These are phyloP conservation scores for Tetrapisispora fleetii DNA, from an alignment of 805 yeast genomes.

Conservation along the genomic window DNA sequence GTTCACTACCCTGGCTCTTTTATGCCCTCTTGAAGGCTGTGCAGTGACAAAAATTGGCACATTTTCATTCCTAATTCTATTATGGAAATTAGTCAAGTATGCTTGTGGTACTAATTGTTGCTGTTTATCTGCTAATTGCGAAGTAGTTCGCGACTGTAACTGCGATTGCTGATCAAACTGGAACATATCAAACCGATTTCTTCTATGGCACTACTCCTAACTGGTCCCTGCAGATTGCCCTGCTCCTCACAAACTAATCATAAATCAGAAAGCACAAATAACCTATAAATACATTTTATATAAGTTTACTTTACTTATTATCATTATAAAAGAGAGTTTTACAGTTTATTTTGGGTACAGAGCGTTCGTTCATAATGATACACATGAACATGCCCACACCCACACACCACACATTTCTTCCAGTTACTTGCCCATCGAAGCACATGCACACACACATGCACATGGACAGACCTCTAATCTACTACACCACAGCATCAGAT, in stretches of 20 bases:
- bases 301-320: too few relatives aligned
- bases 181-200: neutral
- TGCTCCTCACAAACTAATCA: too few relatives aligned
- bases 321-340: too few relatives aligned
- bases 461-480: too few relatives aligned
- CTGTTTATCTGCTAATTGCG: constrained; percentile 8
- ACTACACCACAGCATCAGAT: too few relatives aligned
- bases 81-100: constrained; percentile 59
- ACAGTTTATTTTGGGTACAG: neutral
- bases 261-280: too few relatives aligned
- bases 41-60: constrained; percentile 67
- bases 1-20: constrained; percentile 64
- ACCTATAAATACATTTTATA: too few relatives aligned
- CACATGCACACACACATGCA: too few relatives aligned
- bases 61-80: constrained; percentile 62
- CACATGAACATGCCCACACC: neutral
- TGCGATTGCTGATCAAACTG: neutral
- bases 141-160: neutral
- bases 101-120: constrained; percentile 55
- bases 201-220: too few relatives aligned
- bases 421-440: too few relatives aligned
- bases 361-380: neutral
- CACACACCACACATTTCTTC: neutral
- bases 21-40: constrained; percentile 67
- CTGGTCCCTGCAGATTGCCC: too few relatives aligned